Percentiles rank a stretch among this genome's conserved stretches.
Conservation (phyloP, 805 yeast genomes). For the Candida oleophila region DNA sequence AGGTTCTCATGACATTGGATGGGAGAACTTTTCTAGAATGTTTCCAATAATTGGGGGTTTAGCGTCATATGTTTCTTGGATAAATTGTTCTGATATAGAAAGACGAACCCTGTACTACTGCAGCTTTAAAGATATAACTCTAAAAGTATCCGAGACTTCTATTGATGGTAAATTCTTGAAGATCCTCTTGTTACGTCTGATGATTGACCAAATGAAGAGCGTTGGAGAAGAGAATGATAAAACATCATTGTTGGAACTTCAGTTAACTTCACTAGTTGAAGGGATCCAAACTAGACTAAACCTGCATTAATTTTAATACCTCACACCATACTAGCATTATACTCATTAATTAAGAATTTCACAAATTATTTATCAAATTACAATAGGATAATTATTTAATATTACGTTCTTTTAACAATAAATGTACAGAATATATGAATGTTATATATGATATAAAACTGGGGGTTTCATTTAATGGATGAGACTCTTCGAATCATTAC, state of each 20-base stretch:
- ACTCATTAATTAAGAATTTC: no score
- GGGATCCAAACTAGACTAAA: background rate
- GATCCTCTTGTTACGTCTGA: slow-evolving; percentile 17
- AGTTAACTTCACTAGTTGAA: slow-evolving; percentile 9
- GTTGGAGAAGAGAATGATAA: slow-evolving; percentile 21
- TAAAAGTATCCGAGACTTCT: slow-evolving; percentile 14
- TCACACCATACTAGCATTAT: no score
- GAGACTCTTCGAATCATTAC: slow-evolving; percentile 14
- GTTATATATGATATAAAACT: slow-evolving; percentile 9
- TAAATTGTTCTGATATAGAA: slow-evolving; percentile 12
- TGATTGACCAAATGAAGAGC: slow-evolving; percentile 11
- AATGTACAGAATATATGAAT: slow-evolving; percentile 12
- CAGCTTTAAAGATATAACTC: slow-evolving; percentile 13
- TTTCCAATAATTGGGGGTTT: slow-evolving; percentile 17
- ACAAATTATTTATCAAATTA: background rate
- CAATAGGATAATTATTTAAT: background rate
- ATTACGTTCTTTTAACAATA: slow-evolving; percentile 6
- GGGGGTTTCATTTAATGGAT: slow-evolving; percentile 3
- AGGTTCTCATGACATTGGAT: background rate
- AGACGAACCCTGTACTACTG: slow-evolving; percentile 14
- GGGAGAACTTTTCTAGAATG: background rate
- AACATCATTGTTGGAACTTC: slow-evolving; percentile 18
- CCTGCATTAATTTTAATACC: background rate
- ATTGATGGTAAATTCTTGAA: slow-evolving; percentile 18
- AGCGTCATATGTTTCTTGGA: slow-evolving; percentile 14